phyloP scores from a whole-genome alignment of 208 protist species.

The Strigomonas galati region DNA sequence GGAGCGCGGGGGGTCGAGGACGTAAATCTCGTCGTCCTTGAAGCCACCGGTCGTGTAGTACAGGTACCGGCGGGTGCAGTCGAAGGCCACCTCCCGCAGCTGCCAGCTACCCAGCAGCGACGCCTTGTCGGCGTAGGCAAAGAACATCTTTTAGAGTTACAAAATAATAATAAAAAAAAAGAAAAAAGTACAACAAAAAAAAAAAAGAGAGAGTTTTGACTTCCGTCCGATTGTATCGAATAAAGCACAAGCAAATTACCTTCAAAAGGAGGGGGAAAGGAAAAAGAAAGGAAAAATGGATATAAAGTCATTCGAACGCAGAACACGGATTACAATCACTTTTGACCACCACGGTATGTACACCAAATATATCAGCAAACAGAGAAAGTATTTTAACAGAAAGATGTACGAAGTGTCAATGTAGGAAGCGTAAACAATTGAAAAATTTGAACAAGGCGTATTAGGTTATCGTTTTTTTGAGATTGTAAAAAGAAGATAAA shows the following conservation, averaged over 20 bases:
- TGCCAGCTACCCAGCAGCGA: slow-evolving; percentile 36
- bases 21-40: not conserved
- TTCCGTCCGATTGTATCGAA: not conserved
- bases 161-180: slow-evolving; percentile 4
- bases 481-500: too few relatives aligned
- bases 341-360: too few relatives aligned
- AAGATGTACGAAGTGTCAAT: too few relatives aligned
- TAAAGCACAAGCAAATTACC: not conserved
- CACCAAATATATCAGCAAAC: too few relatives aligned
- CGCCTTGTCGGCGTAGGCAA: slow-evolving; percentile 23
- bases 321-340: not conserved
- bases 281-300: not conserved
- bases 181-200: slow-evolving; percentile 9
- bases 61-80: slow-evolving; percentile 40
- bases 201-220: not conserved
- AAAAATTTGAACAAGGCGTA: too few relatives aligned
- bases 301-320: not conserved
- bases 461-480: too few relatives aligned
- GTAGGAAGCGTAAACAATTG: too few relatives aligned
- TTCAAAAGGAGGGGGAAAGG: not conserved
- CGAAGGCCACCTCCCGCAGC: slow-evolving; percentile 41
- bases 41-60: slow-evolving; percentile 27
- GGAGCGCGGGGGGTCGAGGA: slow-evolving; percentile 12
- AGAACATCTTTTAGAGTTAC: slow-evolving; percentile 5
- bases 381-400: too few relatives aligned